Percentiles rank a stretch among this genome's conserved stretches.
These are phyloP conservation scores for Lachnellula cervina DNA, from an alignment of 2,329 filamentous ascomycete genomes.

Conservation along the genomic window DNA sequence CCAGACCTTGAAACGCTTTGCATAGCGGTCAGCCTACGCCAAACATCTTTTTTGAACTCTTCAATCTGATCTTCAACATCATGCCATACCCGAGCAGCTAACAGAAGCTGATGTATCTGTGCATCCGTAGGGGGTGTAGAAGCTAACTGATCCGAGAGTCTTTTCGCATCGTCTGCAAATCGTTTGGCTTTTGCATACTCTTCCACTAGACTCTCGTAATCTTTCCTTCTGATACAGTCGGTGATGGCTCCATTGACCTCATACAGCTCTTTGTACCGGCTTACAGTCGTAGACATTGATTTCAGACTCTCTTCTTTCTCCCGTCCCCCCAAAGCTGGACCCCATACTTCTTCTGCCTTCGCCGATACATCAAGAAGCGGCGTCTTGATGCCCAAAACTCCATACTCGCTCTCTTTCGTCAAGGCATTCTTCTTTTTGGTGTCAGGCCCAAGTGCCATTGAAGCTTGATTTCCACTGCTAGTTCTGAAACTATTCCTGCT, in stretches of 20 bases:
- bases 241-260: conserved; percentile 73
- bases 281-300: conserved; percentile 67
- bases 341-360: conserved; percentile 97
- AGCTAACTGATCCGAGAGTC: conserved; percentile 54
- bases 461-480: conserved; percentile 33
- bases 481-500: conserved; percentile 36
- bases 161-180: conserved; percentile 73
- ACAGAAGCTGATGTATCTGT: conserved; percentile 79
- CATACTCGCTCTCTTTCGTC: conserved; percentile 87
- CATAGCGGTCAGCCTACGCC: conserved; percentile 71
- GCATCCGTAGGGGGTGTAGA: conserved; percentile 63
- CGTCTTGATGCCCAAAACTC: conserved; percentile 79
- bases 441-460: conserved; percentile 38
- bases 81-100: conserved; percentile 91
- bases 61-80: conserved; percentile 87
- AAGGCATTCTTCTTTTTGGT: conserved; percentile 81
- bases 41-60: conserved; percentile 81
- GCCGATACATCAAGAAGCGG: conserved; percentile 85
- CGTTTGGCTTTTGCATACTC: conserved; percentile 80
- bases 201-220: conserved; percentile 83
- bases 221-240: conserved; percentile 83
- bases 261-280: conserved; percentile 75
- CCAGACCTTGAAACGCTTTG: conserved; percentile 46
- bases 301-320: conserved; percentile 89
- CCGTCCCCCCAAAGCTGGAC: conserved; percentile 82